Percentiles rank a stretch among this genome's conserved stretches.
Conservation (phyloP, 2,329 filamentous ascomycete genomes). For the Aspergillus cejpii region DNA sequence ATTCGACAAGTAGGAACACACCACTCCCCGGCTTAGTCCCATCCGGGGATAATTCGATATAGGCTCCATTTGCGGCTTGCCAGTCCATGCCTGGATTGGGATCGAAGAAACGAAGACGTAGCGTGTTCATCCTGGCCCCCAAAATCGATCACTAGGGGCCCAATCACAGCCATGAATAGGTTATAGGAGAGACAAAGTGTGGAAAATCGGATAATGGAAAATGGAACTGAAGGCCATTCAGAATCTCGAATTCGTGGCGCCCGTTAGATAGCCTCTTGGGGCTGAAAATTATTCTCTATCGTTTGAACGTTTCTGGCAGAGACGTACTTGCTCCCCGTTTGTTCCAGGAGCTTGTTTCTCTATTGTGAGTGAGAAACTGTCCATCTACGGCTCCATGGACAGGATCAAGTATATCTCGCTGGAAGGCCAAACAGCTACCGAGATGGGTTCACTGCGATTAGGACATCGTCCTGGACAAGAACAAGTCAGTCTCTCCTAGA, state of each 20-base stretch:
- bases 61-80: background rate
- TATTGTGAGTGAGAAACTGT: background rate
- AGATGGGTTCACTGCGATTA: no score
- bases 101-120: conserved; percentile 5
- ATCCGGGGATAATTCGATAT: background rate
- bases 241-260: conserved; percentile 8
- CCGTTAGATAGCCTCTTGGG: conserved; percentile 14
- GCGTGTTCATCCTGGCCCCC: conserved; percentile 12
- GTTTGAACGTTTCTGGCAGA: background rate
- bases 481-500: no score
- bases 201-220: background rate
- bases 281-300: conserved; percentile 12
- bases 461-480: no score
- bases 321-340: background rate
- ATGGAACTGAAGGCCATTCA: background rate
- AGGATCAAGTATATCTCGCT: no score
- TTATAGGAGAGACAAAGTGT: background rate
- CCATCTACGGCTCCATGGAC: background rate
- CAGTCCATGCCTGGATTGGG: conserved; percentile 7
- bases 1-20: background rate
- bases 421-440: no score
- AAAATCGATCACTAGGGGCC: conserved; percentile 5
- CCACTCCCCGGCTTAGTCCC: background rate
- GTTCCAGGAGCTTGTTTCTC: background rate
- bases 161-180: conserved; percentile 1